Evolutionary conservation across 805 yeast species (phyloP).

Genomic region (Myxozyma neotropica): DNA sequence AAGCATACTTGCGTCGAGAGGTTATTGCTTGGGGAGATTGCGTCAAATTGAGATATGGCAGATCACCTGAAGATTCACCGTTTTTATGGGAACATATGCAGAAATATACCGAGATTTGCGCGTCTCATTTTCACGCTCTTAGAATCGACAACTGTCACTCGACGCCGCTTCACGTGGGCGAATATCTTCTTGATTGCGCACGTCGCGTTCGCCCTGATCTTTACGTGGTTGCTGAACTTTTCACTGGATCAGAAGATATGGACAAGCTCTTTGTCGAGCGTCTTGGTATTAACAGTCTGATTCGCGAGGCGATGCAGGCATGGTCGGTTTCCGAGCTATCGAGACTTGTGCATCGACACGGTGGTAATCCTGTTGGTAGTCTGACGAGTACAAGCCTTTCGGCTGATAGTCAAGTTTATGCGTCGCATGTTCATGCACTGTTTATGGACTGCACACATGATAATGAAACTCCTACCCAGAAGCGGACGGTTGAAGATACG

Average conservation of each 20-base stretch:
- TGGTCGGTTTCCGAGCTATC: constrained; percentile 86
- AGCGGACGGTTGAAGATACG: constrained; percentile 91
- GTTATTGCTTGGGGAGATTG: constrained; percentile 98
- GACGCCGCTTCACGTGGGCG: constrained; percentile 94
- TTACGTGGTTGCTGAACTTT: constrained; percentile 91
- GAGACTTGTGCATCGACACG: constrained; percentile 83
- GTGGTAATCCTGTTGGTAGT: constrained; percentile 95
- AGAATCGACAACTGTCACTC: constrained; percentile 96
- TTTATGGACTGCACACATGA: constrained; percentile 99
- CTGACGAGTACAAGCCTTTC: constrained; percentile 52
- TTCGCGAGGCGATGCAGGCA: constrained; percentile 97
- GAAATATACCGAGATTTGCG: constrained; percentile 69
- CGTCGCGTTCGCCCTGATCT: constrained; percentile 80
- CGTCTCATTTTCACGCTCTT: constrained; percentile 78
- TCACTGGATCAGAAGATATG: constrained; percentile 88
- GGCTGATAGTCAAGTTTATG: constrained; percentile 52
- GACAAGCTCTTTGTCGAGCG: constrained; percentile 90
- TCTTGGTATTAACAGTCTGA: constrained; percentile 82
- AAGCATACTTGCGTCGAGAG: constrained; percentile 84
- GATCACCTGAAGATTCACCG: constrained; percentile 78
- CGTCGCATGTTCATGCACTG: constrained; percentile 85
- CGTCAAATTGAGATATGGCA: constrained; percentile 87
- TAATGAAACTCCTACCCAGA: constrained; percentile 84
- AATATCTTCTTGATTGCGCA: constrained; percentile 82
- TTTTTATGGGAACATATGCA: constrained; percentile 87